phyloP scores from a whole-genome alignment of 2,329 filamentous ascomycete species.

The Thielaviopsis musarum region DNA sequence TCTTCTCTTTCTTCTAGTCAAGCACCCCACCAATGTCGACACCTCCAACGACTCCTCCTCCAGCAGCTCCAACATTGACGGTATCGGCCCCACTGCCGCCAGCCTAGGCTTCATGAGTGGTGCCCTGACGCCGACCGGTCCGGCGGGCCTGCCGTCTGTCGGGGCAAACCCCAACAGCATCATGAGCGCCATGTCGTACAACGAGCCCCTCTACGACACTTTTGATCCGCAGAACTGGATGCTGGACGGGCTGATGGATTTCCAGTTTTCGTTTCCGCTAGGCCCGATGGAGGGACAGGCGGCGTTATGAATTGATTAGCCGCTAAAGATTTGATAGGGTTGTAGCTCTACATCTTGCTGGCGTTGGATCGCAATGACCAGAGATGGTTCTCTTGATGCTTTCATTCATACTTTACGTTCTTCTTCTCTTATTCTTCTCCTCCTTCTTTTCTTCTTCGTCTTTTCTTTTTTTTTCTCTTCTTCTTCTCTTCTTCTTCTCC shows the following conservation, averaged over 20 bases:
- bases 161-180: constrained; percentile 26
- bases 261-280: constrained; percentile 48
- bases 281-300: constrained; percentile 32
- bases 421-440: background rate
- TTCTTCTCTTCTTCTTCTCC: background rate
- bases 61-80: constrained; percentile 48
- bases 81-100: constrained; percentile 32
- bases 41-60: constrained; percentile 58
- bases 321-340: too few species aligned
- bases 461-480: background rate
- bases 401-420: background rate
- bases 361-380: background rate
- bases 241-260: constrained; percentile 68
- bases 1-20: constrained; percentile 25
- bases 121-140: constrained; percentile 32
- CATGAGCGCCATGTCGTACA: constrained; percentile 36
- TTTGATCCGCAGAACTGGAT: constrained; percentile 93
- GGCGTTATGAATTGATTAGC: background rate
- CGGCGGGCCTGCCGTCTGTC: constrained; percentile 21
- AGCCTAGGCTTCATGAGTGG: constrained; percentile 33
- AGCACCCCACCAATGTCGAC: constrained; percentile 75
- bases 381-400: background rate
- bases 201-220: constrained; percentile 62
- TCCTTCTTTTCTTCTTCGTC: background rate
- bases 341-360: too few species aligned